Conservation (phyloP, 2,329 filamentous ascomycete genomes). For the Graphiopsis chlorocephala region DNA sequence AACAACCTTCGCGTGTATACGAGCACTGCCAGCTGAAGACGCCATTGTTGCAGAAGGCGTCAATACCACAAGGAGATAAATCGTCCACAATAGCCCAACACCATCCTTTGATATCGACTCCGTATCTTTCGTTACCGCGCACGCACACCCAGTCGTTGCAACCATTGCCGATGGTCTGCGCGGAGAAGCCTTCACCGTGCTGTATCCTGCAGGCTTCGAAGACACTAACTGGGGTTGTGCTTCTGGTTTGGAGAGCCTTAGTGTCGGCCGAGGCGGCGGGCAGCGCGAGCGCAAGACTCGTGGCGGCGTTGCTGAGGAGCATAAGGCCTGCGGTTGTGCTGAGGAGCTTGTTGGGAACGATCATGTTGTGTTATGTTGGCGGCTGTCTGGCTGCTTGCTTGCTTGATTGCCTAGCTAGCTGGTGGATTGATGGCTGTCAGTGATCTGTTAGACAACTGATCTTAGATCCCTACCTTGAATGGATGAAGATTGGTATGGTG, state of each 20-base stretch:
- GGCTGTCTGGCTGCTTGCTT: background rate
- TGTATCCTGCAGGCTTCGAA: background rate
- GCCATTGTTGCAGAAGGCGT: background rate
- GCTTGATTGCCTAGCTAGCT: background rate
- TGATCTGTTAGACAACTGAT: too few relatives aligned
- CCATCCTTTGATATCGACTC: background rate
- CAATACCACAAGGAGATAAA: background rate
- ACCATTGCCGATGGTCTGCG: background rate
- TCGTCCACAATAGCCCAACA: background rate
- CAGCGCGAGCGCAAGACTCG: background rate
- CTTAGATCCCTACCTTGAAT: too few relatives aligned
- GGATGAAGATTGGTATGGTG: too few relatives aligned
- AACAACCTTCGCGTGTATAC: background rate
- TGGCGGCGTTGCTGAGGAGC: background rate
- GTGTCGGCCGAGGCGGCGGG: background rate
- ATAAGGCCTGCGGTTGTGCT: background rate
- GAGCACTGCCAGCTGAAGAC: background rate
- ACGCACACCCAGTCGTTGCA: background rate
- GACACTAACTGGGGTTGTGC: background rate
- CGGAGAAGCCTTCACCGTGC: background rate
- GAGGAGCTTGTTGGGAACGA: background rate
- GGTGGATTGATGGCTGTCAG: background rate
- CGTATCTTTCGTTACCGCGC: background rate
- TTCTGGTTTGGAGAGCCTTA: background rate
- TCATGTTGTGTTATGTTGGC: background rate